Evolutionary conservation across 176 grass and related monocot genomes (phyloP).

Genomic region (bread wheat (Triticum aestivum)): IWGSC_CS_RefSeq_v2.1 NC_057797.1:714407210-714407709

Average conservation of each 20-base stretch:
- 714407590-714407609: slow-evolving; percentile 16
- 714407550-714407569: neutral
- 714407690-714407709: slow-evolving; percentile 51
- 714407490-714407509: neutral
- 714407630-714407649: no score
- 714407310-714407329: neutral
- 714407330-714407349: neutral
- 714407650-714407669: no score
- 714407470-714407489: neutral
- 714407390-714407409: neutral
- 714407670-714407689: no score
- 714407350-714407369: neutral
- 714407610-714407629: neutral
- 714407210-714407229: neutral
- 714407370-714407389: slow-evolving; percentile 1
- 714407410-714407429: neutral
- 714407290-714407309: slow-evolving; percentile 19
- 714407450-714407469: slow-evolving; percentile 8
- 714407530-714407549: slow-evolving; percentile 34
- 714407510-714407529: slow-evolving; percentile 29
- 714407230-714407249: neutral
- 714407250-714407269: neutral
- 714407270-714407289: slow-evolving; percentile 21
- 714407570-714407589: slow-evolving; percentile 23
- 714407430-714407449: no score